phyloP scores from a whole-genome alignment of 108 stramenopile species.

The Cyclotella distinguenda region DNA sequence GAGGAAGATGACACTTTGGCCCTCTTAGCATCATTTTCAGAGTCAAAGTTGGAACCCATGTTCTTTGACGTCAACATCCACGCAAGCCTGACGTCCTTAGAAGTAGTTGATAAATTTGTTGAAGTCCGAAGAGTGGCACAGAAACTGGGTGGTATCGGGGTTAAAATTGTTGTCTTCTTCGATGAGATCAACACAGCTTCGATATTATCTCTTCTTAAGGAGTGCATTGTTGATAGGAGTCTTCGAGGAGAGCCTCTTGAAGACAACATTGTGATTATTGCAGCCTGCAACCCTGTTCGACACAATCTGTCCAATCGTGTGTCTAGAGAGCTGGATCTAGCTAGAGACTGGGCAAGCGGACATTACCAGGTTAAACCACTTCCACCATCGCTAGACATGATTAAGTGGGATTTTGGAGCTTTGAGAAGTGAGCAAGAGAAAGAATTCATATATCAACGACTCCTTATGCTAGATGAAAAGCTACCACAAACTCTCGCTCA shows the following conservation, averaged over 20 bases:
- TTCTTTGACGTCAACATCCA: slow-evolving; percentile 39
- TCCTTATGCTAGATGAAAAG: slow-evolving; percentile 22
- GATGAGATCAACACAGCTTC: slow-evolving; percentile 37
- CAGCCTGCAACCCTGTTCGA: slow-evolving; percentile 37
- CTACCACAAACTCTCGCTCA: neutral
- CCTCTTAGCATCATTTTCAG: slow-evolving; percentile 15
- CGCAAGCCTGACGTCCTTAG: slow-evolving; percentile 20
- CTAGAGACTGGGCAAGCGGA: slow-evolving; percentile 27
- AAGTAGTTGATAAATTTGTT: slow-evolving; percentile 5
- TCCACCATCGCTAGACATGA: slow-evolving; percentile 7
- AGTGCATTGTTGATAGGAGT: slow-evolving; percentile 27
- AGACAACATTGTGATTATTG: slow-evolving; percentile 25
- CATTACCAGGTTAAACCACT: slow-evolving; percentile 36
- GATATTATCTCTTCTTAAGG: slow-evolving; percentile 28
- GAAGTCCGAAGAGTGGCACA: slow-evolving; percentile 20
- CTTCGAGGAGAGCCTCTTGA: slow-evolving; percentile 14
- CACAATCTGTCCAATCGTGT: neutral
- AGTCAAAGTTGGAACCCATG: slow-evolving; percentile 24
- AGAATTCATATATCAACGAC: slow-evolving; percentile 29
- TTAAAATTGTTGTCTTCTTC: slow-evolving; percentile 20
- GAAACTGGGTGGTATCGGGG: slow-evolving; percentile 2
- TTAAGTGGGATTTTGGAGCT: slow-evolving; percentile 29
- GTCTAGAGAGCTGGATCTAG: slow-evolving; percentile 28
- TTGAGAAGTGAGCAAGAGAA: slow-evolving; percentile 32
- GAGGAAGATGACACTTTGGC: neutral